Conservation (phyloP, 1,284 basidiomycete species). For the Cerrena zonata region DNA sequence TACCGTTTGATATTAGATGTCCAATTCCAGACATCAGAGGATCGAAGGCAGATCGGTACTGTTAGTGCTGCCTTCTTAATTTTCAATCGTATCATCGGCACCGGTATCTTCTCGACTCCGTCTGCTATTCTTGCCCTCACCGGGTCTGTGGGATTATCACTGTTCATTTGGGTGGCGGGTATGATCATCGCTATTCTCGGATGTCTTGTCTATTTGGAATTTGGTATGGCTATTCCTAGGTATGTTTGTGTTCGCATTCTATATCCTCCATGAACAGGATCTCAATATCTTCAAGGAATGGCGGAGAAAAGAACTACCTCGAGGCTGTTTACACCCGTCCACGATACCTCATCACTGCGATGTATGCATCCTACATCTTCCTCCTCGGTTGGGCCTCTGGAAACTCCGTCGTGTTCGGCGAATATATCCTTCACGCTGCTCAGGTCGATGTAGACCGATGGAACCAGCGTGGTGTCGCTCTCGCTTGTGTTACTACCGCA, state of each 20-base stretch:
- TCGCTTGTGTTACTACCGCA: constrained; percentile 48
- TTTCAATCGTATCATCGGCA: constrained; percentile 38
- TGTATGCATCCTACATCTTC: constrained; percentile 20
- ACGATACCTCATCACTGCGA: constrained; percentile 49
- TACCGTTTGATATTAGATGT: background rate
- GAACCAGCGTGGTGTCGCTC: constrained; percentile 19
- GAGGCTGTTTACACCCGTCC: constrained; percentile 48
- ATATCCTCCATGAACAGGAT: constrained; percentile 34
- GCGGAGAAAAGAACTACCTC: constrained; percentile 54
- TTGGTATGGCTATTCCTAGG: constrained; percentile 32
- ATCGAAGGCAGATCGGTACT: constrained; percentile 28
- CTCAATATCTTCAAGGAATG: constrained; percentile 15
- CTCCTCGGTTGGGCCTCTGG: constrained; percentile 45
- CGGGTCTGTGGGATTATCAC: constrained; percentile 46
- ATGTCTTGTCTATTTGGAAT: constrained; percentile 52
- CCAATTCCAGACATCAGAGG: constrained; percentile 5
- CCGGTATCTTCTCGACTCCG: constrained; percentile 34
- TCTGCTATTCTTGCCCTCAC: constrained; percentile 36
- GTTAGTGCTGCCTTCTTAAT: constrained; percentile 35
- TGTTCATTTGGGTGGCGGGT: constrained; percentile 54
- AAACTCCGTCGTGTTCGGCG: constrained; percentile 53
- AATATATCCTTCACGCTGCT: constrained; percentile 44
- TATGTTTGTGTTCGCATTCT: constrained; percentile 46
- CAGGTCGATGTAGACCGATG: constrained; percentile 14
- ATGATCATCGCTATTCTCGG: constrained; percentile 48